Evolutionary conservation across 2,329 filamentous ascomycete genomes (phyloP).

Genomic region (Microascus cirrosus): DNA sequence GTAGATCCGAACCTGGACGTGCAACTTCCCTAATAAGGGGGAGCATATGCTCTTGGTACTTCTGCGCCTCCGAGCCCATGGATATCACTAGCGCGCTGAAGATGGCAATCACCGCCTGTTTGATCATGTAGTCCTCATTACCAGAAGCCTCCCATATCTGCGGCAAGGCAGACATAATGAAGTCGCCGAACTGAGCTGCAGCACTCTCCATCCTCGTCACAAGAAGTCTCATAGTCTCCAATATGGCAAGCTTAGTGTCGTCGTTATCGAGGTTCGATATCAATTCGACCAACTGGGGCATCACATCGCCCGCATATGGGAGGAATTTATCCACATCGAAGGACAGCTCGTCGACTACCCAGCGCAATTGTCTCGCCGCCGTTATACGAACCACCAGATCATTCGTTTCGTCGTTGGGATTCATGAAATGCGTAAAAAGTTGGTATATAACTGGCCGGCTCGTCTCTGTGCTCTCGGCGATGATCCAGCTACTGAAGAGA

Average conservation of each 20-base stretch:
- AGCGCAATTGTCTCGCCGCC: constrained; percentile 72
- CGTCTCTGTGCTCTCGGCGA: constrained; percentile 58
- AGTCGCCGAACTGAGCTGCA: constrained; percentile 58
- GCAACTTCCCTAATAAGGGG: constrained; percentile 75
- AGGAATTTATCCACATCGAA: constrained; percentile 66
- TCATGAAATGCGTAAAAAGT: constrained; percentile 79
- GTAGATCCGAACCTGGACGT: constrained; percentile 61
- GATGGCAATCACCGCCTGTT: constrained; percentile 82
- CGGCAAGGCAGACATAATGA: constrained; percentile 71
- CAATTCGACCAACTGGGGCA: constrained; percentile 65
- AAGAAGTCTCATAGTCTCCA: constrained; percentile 75
- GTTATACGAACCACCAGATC: constrained; percentile 89
- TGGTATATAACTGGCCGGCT: constrained; percentile 71
- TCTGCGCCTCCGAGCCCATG: constrained; percentile 65
- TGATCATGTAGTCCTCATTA: constrained; percentile 76
- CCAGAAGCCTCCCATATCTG: constrained; percentile 75
- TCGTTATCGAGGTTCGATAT: constrained; percentile 69
- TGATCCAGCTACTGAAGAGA: constrained; percentile 79
- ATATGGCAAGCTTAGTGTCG: constrained; percentile 81
- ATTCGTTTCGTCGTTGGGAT: constrained; percentile 65
- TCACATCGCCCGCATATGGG: constrained; percentile 63
- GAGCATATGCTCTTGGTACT: constrained; percentile 70
- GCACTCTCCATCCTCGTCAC: constrained; percentile 73
- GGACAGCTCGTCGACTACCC: constrained; percentile 72
- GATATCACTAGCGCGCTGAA: constrained; percentile 76